phyloP scores from a whole-genome alignment of 768 basidiomycete species.

The Naganishia antarctica region DNA sequence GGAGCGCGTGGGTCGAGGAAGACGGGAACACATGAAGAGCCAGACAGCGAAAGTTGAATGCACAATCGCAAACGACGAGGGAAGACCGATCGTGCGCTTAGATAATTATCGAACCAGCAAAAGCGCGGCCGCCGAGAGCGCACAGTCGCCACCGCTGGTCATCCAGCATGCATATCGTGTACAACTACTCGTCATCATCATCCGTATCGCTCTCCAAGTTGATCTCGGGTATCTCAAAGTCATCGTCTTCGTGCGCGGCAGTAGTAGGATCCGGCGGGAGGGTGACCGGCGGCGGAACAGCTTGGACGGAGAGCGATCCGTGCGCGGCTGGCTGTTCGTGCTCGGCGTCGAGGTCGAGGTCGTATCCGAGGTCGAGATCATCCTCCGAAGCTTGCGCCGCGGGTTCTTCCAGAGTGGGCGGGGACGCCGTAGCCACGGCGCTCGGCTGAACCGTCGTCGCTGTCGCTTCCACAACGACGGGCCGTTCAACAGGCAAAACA shows the following conservation, averaged over 20 bases:
- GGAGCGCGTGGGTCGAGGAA: not conserved
- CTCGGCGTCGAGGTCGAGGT: not conserved
- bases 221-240: constrained; percentile 28
- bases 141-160: too few relatives aligned
- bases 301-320: constrained; percentile 12
- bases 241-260: not conserved
- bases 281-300: not conserved
- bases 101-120: constrained; percentile 6
- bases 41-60: too few relatives aligned
- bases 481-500: not conserved
- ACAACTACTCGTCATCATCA: too few relatives aligned
- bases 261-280: not conserved
- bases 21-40: not conserved
- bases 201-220: constrained; percentile 27
- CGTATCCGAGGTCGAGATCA: too few relatives aligned
- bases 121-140: too few relatives aligned
- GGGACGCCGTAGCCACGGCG: too few relatives aligned
- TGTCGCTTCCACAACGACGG: not conserved
- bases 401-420: too few relatives aligned
- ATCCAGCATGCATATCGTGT: too few relatives aligned
- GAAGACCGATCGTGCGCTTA: too few relatives aligned
- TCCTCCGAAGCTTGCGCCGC: too few relatives aligned
- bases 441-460: not conserved
- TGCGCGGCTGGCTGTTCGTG: not conserved
- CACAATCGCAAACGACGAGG: constrained; percentile 1